Conservation (phyloP, 2,329 filamentous ascomycete genomes). For the Fusarium pseudoanthophilum region DNA sequence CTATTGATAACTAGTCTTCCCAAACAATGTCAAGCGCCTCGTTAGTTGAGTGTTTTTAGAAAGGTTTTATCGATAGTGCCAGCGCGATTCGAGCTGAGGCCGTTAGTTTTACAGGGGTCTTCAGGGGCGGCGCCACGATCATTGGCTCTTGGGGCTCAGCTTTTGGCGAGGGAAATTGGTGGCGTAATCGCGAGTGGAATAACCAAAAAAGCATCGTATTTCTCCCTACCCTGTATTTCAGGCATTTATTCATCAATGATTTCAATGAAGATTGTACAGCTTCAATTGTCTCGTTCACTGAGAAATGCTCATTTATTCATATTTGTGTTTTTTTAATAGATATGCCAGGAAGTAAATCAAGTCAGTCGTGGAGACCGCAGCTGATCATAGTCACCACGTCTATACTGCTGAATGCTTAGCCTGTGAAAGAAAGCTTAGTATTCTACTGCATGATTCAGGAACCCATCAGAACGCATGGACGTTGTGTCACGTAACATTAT, state of each 20-base stretch:
- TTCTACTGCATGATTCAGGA: background rate
- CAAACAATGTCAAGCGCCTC: background rate
- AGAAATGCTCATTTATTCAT: accelerated
- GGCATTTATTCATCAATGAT: too few species aligned
- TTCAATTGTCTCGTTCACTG: accelerated
- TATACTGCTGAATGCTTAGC: background rate
- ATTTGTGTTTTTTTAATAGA: background rate
- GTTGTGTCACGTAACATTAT: background rate
- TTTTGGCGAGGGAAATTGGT: background rate
- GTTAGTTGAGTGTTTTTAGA: background rate
- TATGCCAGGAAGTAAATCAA: accelerated
- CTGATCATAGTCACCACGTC: accelerated
- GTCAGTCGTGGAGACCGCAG: accelerated
- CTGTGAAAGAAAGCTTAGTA: accelerated
- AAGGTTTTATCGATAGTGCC: background rate
- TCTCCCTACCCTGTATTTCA: background rate
- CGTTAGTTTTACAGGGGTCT: background rate
- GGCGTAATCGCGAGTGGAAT: background rate
- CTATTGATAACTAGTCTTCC: background rate
- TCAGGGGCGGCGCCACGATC: background rate
- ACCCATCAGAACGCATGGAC: background rate
- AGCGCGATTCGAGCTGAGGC: background rate
- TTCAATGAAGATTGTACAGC: too few species aligned
- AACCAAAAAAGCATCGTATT: background rate
- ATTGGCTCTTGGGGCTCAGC: background rate